Evolutionary conservation across 1,139 yeast genomes (phyloP).

Genomic region (Suhomyces wounanorum): DNA sequence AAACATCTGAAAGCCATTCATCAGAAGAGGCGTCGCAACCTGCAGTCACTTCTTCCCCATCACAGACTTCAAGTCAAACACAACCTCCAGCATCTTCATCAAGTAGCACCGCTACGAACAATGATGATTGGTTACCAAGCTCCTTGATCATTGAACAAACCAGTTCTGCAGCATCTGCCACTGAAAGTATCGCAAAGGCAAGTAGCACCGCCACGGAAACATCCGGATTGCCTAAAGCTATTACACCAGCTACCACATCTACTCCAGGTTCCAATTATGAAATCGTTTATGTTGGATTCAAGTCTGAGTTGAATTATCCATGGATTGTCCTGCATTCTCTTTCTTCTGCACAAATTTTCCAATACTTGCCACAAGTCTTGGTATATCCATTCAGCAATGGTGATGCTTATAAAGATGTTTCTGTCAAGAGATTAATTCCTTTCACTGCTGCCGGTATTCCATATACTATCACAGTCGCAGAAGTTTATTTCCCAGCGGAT

Average conservation of each 20-base stretch:
- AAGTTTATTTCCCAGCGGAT: constrained; percentile 66
- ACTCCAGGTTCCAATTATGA: constrained; percentile 53
- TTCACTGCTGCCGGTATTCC: constrained; percentile 51
- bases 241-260: constrained; percentile 52
- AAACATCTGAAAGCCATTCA: neutral
- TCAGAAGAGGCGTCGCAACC: constrained; percentile 1
- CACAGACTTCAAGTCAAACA: constrained; percentile 5
- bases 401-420: constrained; percentile 39
- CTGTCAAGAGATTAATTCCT: constrained; percentile 66
- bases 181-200: constrained; percentile 35
- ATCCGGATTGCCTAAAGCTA: constrained; percentile 67
- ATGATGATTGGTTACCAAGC: constrained; percentile 53
- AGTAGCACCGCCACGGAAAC: constrained; percentile 37
- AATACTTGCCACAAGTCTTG: constrained; percentile 63
- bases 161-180: constrained; percentile 27
- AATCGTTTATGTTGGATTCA: constrained; percentile 70
- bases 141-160: constrained; percentile 41
- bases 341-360: constrained; percentile 75
- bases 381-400: constrained; percentile 49
- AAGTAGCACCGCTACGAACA: constrained; percentile 12
- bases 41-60: constrained; percentile 6
- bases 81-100: constrained; percentile 7
- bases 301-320: constrained; percentile 65
- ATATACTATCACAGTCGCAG: constrained; percentile 75
- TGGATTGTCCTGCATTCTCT: constrained; percentile 67